These are phyloP conservation scores for Claviceps monticola DNA, from an alignment of 2,329 filamentous ascomycete genomes.

Conservation along the genomic window DNA sequence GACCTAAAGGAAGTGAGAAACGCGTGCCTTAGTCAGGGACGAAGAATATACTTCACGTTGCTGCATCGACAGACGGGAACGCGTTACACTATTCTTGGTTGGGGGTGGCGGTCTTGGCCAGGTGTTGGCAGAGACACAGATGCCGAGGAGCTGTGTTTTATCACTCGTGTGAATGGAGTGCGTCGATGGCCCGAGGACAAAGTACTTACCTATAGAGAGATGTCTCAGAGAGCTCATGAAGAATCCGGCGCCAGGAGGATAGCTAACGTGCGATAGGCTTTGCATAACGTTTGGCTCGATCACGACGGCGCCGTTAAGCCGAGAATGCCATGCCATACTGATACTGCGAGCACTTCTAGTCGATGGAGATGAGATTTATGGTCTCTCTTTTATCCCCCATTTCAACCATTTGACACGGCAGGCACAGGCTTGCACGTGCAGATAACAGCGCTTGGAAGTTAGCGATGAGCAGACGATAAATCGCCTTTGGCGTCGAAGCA, in stretches of 20 bases:
- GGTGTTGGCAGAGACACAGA: neutral
- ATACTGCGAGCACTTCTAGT: neutral
- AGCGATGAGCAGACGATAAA: neutral
- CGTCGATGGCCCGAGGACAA: neutral
- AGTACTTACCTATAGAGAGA: neutral
- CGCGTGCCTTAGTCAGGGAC: conserved; percentile 2
- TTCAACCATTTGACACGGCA: too few relatives aligned
- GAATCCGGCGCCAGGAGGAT: neutral
- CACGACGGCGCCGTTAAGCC: neutral
- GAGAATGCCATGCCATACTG: neutral
- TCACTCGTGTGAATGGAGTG: neutral
- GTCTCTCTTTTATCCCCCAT: too few relatives aligned
- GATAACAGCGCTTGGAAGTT: neutral
- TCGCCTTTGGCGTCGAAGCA: neutral
- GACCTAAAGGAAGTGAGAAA: neutral
- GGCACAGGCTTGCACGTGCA: neutral
- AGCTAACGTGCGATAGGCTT: neutral
- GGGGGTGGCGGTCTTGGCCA: conserved; percentile 1
- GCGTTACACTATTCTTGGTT: neutral
- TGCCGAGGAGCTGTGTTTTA: neutral
- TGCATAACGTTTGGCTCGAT: neutral
- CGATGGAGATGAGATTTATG: too few relatives aligned
- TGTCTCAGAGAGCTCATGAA: too few relatives aligned
- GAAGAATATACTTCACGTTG: conserved; percentile 5
- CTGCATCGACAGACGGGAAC: too few relatives aligned